A percentile compares a stretch with the other conserved stretches of the same genome.
phyloP scores from a whole-genome alignment of 345 rosid species.

The Noccaea caerulescens region DNA sequence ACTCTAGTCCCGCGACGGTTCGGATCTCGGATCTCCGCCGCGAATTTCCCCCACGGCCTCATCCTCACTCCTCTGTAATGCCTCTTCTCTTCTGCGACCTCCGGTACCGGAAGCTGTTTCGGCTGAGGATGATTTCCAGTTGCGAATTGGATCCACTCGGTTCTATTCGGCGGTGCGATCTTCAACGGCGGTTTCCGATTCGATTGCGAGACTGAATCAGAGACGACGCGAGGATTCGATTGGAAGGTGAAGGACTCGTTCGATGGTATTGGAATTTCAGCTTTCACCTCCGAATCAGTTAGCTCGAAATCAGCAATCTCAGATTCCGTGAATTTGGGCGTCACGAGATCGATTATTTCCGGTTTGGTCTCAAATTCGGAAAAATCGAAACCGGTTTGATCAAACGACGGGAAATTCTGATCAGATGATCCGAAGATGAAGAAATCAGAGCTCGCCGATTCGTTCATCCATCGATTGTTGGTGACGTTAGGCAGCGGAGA shows the following conservation, averaged over 20 bases:
- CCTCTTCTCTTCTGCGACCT: conserved; percentile 40
- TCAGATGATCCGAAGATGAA: conserved; percentile 24
- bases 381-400: conserved; percentile 29
- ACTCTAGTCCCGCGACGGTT: conserved; percentile 67
- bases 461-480: conserved; percentile 35
- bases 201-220: conserved; percentile 13
- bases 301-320: conserved; percentile 28
- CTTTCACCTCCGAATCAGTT: conserved; percentile 9
- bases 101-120: conserved; percentile 17
- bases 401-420: neutral
- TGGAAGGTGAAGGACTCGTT: conserved; percentile 34
- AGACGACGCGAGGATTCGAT: conserved; percentile 7
- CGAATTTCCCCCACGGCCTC: conserved; percentile 97
- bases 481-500: conserved; percentile 42
- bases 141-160: conserved; percentile 58
- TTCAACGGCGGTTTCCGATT: conserved; percentile 57
- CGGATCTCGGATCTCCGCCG: conserved; percentile 97
- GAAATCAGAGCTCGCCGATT: conserved; percentile 34
- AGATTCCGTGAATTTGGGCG: conserved; percentile 39
- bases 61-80: conserved; percentile 92
- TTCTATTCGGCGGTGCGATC: conserved; percentile 54
- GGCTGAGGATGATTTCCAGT: conserved; percentile 18
- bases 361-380: conserved; percentile 54
- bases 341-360: conserved; percentile 41
- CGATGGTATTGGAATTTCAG: neutral